Evolutionary conservation across 148 eudicot species (phyloP).

Genomic region (Mesembryanthemum crystallinum): DNA sequence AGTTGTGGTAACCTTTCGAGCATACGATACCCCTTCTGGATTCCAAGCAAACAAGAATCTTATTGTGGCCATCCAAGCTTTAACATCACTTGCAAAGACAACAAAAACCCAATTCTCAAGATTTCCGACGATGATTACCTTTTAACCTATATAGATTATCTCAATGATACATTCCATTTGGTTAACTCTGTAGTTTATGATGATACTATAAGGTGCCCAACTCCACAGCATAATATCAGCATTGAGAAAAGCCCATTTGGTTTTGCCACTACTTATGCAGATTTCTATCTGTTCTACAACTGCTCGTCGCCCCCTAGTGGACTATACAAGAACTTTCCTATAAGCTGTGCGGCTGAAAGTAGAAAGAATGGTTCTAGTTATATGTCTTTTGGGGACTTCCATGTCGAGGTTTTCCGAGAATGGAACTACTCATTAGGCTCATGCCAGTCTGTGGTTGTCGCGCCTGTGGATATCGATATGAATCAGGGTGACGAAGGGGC

Average conservation of each 20-base stretch:
- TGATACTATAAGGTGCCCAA: conserved; percentile 31
- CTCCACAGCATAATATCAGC: conserved; percentile 37
- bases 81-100: conserved; percentile 29
- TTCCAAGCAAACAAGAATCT: conserved; percentile 30
- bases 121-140: conserved; percentile 37
- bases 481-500: neutral
- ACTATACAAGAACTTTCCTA: conserved; percentile 2
- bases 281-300: conserved; percentile 41
- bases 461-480: conserved; percentile 24
- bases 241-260: conserved; percentile 31
- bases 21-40: conserved; percentile 50
- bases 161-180: conserved; percentile 32
- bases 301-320: conserved; percentile 26
- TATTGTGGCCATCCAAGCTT: conserved; percentile 38
- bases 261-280: conserved; percentile 17
- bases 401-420: conserved; percentile 28
- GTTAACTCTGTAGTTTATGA: conserved; percentile 31
- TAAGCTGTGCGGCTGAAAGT: conserved; percentile 31
- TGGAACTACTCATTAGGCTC: conserved; percentile 25
- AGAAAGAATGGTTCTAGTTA: conserved; percentile 1
- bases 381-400: conserved; percentile 43
- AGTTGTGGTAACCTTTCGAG: conserved; percentile 41
- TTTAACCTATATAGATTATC: conserved; percentile 32
- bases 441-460: conserved; percentile 37
- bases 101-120: conserved; percentile 23